These are phyloP conservation scores for Phalaenopsis equestris DNA, from an alignment of 106 monocot species.

Conservation along the genomic window DNA sequence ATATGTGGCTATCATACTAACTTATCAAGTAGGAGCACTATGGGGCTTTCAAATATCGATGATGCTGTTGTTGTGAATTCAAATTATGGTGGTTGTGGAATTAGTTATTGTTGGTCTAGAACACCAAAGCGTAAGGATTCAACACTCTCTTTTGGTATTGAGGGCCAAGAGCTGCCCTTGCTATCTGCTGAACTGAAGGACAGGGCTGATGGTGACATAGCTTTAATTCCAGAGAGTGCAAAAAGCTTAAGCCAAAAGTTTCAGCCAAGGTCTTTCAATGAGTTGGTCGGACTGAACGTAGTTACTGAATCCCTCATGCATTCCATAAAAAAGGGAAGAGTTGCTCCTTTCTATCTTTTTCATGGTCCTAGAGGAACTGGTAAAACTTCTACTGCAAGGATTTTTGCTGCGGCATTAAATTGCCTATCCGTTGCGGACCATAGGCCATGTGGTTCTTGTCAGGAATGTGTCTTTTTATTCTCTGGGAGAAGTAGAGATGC, in stretches of 20 bases:
- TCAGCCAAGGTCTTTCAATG: conserved; percentile 76
- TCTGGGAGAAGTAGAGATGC: conserved; percentile 82
- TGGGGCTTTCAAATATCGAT: conserved; percentile 19
- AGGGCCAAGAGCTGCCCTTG: conserved; percentile 58
- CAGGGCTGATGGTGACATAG: conserved; percentile 15
- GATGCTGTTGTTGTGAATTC: conserved; percentile 53
- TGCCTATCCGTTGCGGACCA: conserved; percentile 63
- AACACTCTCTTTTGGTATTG: conserved; percentile 43
- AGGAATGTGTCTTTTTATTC: conserved; percentile 67
- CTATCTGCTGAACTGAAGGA: conserved; percentile 36
- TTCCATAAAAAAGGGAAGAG: conserved; percentile 59
- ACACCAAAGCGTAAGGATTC: conserved; percentile 58
- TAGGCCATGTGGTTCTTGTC: conserved; percentile 78
- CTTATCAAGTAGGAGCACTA: conserved; percentile 23
- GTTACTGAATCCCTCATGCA: conserved; percentile 65
- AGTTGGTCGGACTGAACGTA: conserved; percentile 73
- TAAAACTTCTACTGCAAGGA: conserved; percentile 82
- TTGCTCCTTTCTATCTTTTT: conserved; percentile 85
- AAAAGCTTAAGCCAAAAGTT: conserved; percentile 86
- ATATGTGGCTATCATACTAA: conserved; percentile 26
- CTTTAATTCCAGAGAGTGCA: conserved; percentile 43
- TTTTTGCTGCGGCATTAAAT: conserved; percentile 89
- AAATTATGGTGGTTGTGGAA: conserved; percentile 74
- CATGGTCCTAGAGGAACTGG: conserved; percentile 88
- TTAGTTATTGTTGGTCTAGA: conserved; percentile 86